Conservation (phyloP, 768 basidiomycete genomes). For the Lactifluus echinatus region DNA sequence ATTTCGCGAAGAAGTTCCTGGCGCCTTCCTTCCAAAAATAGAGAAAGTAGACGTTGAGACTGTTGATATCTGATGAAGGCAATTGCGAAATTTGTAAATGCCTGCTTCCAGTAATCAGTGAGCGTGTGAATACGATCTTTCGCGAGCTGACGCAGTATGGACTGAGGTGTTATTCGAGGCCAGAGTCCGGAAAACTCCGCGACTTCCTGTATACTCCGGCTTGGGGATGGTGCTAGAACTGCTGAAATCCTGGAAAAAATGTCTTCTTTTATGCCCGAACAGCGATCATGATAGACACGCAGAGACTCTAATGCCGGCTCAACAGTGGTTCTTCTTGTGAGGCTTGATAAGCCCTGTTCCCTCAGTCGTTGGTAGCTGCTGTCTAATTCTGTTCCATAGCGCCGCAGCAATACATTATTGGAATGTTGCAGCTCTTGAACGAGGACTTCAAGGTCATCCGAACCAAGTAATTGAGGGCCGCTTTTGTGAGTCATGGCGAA, state of each 20-base stretch:
- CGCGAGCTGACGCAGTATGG: constrained; percentile 19
- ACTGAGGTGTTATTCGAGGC: constrained; percentile 7
- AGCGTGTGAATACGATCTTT: constrained; percentile 16
- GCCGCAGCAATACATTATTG: not conserved
- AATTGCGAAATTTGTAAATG: not conserved
- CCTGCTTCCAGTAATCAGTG: not conserved
- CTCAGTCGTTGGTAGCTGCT: not conserved
- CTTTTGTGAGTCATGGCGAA: not conserved
- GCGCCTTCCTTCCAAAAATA: not conserved
- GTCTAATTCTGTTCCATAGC: constrained; percentile 4
- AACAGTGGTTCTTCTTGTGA: not conserved
- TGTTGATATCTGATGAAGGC: constrained; percentile 1
- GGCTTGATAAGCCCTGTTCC: not conserved
- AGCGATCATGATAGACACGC: not conserved
- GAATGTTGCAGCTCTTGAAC: not conserved
- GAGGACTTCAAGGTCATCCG: not conserved
- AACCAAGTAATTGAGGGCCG: not conserved
- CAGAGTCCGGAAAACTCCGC: not conserved
- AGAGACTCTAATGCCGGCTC: not conserved
- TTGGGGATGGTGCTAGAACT: not conserved
- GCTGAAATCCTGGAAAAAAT: not conserved
- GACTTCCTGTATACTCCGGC: not conserved
- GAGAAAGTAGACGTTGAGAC: not conserved
- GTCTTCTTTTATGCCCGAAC: not conserved
- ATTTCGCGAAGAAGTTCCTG: constrained; percentile 7